Evolutionary conservation across 225 moss, liverwort and hornwort genomes (phyloP), one percentile per base, ranked within the genome.

Genomic region (Pseudisothecium myosuroides): DNA sequence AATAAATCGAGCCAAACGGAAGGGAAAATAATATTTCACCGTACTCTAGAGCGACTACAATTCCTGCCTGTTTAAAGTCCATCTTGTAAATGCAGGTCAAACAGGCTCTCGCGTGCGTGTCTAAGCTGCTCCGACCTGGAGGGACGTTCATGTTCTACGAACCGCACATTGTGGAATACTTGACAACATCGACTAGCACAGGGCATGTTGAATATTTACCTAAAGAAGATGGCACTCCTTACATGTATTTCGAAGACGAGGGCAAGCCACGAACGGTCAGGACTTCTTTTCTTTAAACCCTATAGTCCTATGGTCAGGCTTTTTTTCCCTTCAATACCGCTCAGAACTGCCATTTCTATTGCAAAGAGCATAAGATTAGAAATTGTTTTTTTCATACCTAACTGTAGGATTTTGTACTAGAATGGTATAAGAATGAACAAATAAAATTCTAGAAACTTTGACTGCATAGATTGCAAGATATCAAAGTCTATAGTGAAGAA

Each of bases 171-270:
- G 88, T 89, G 66, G 86, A 91, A 67, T 88, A 88, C 67, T 45
- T 91, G 85, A 86, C 78, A 84, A 34, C 64, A 24, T 69, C 76
- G 37, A 50, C 50, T 47, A 75, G 22, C 47, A 87, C 41, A 69
- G 83, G 87, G 64, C 78, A 90, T 50, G 89, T 83, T 29, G 89
- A 88, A 54, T 91, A 88, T 83, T 55, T 68, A 17, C 88, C 89
- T 39, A 93, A 88, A 83, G 93, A 85, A 73, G 88, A 83, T 80
- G 93, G 89, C 74, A 68, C 83, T 67, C 32, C 60, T 23, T 86
- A 74, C 34, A 89, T 82, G 67, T 93, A 89, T 72, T 93, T 93
- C 45, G 78, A 89, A 82, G 89, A 88, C 41, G 89, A 93, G 77
- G 92, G 92, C 77, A 85, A 72, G 60, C 91, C 88, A n/a, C 87